A percentile compares a stretch with the other conserved stretches of the same genome.
Evolutionary conservation across 192 early-diverging fungal genomes (phyloP).

Genomic region (Entrophospora sp.): DNA sequence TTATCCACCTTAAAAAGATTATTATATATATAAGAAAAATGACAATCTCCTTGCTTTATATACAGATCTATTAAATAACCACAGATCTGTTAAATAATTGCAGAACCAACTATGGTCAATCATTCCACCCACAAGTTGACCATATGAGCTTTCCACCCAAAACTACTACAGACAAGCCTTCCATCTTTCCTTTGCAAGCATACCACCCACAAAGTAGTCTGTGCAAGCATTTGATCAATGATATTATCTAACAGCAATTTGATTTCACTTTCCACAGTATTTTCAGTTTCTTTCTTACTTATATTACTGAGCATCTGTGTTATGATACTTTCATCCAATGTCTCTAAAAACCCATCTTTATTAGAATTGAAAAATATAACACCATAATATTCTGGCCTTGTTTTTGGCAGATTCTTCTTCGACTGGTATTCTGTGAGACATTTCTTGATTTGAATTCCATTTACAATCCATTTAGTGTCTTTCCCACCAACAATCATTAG

Average conservation of each 20-base stretch:
- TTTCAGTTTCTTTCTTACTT: not conserved
- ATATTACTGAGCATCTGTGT: not conserved
- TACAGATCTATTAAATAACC: not conserved
- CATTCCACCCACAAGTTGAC: not conserved
- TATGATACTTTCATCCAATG: not conserved
- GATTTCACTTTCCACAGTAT: too few relatives aligned
- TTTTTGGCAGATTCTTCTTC: not conserved
- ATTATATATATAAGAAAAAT: not conserved
- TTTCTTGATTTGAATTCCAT: not conserved
- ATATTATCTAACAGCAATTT: too few relatives aligned
- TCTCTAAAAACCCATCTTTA: not conserved
- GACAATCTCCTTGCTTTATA: not conserved
- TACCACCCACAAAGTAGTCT: not conserved
- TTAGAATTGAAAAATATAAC: not conserved
- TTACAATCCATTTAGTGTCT: not conserved
- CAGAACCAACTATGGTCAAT: not conserved
- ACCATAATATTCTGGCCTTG: too few relatives aligned
- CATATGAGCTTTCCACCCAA: not conserved
- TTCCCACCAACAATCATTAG: not conserved
- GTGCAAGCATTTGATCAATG: constrained; percentile 13
- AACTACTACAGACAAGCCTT: too few relatives aligned
- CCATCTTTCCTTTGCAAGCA: not conserved
- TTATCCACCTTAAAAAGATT: not conserved
- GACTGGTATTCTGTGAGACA: not conserved
- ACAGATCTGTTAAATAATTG: not conserved